phyloP scores from a whole-genome alignment of 495 filamentous ascomycete species.

The Chaetomium tenue region DNA sequence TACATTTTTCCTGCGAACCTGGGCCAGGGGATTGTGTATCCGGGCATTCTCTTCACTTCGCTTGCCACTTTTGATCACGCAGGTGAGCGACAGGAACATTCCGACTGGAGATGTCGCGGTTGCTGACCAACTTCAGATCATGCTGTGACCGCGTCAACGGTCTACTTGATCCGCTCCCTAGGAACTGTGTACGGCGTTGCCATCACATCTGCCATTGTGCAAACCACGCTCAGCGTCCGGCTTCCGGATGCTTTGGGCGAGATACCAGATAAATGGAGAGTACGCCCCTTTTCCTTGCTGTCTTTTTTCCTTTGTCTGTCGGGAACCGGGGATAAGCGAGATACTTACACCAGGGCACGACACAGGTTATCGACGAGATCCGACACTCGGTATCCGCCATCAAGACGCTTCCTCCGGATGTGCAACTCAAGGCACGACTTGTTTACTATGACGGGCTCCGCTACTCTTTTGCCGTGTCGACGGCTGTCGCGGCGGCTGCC shows the following conservation, averaged over 20 bases:
- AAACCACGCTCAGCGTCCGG: constrained; percentile 59
- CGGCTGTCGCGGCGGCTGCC: constrained; percentile 50
- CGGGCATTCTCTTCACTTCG: constrained; percentile 61
- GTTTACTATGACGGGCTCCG: constrained; percentile 60
- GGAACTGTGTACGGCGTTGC: constrained; percentile 65
- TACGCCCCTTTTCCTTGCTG: constrained; percentile 45
- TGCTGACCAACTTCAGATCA: constrained; percentile 47
- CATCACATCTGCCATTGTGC: constrained; percentile 60
- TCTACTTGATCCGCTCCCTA: constrained; percentile 62
- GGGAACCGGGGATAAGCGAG: constrained; percentile 17
- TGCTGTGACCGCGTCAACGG: constrained; percentile 62
- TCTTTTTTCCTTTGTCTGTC: neutral
- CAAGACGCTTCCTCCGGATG: constrained; percentile 53
- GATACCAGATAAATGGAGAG: constrained; percentile 66
- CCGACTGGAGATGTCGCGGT: neutral
- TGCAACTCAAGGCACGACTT: constrained; percentile 58
- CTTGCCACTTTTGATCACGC: constrained; percentile 62
- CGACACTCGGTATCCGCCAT: constrained; percentile 60
- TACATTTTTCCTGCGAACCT: constrained; percentile 64
- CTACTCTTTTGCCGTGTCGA: constrained; percentile 55
- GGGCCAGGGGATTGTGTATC: constrained; percentile 64
- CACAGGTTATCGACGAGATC: constrained; percentile 59
- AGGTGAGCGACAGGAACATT: constrained; percentile 40
- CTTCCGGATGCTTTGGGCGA: constrained; percentile 57
- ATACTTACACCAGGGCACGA: constrained; percentile 22